Evolutionary conservation across 306 rosid genomes (phyloP).

Genomic region (Quercus aquifolioides): DNA sequence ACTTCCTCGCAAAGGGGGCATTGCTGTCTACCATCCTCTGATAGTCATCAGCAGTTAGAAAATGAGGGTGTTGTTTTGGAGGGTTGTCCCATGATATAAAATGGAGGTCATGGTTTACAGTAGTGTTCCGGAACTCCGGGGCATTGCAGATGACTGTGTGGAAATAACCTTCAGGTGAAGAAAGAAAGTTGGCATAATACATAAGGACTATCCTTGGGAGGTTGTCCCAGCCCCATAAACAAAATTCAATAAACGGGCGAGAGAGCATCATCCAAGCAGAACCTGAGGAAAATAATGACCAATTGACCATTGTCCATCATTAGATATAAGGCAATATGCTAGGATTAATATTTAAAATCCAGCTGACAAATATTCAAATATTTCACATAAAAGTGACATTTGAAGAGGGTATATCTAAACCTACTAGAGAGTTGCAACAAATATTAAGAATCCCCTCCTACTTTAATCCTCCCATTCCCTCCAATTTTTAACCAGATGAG

Average conservation of each 20-base stretch:
- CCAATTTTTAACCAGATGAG: too few relatives aligned
- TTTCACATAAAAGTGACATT: background rate
- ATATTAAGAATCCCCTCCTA: background rate
- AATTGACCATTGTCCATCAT: slow-evolving; percentile 3
- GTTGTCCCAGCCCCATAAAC: slow-evolving; percentile 87
- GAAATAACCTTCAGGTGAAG: slow-evolving; percentile 79
- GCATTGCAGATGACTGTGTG: slow-evolving; percentile 85
- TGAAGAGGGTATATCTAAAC: background rate
- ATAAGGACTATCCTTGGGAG: slow-evolving; percentile 72
- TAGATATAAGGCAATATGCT: background rate
- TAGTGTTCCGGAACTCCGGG: slow-evolving; percentile 63
- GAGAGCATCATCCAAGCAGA: slow-evolving; percentile 96
- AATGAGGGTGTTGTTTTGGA: slow-evolving; percentile 78
- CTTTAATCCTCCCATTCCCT: too few relatives aligned
- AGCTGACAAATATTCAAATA: background rate
- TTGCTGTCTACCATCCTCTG: slow-evolving; percentile 63
- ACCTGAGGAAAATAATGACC: slow-evolving; percentile 43
- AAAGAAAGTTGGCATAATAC: slow-evolving; percentile 83
- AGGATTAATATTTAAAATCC: background rate
- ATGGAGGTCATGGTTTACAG: slow-evolving; percentile 81
- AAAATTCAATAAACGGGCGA: slow-evolving; percentile 60
- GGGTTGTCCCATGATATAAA: slow-evolving; percentile 90
- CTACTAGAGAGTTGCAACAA: background rate
- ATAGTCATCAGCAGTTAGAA: slow-evolving; percentile 48
- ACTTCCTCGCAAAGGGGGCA: slow-evolving; percentile 71